phyloP scores from a whole-genome alignment of 2,329 filamentous ascomycete genomes.

The Diaporthe citrichinensis region DNA sequence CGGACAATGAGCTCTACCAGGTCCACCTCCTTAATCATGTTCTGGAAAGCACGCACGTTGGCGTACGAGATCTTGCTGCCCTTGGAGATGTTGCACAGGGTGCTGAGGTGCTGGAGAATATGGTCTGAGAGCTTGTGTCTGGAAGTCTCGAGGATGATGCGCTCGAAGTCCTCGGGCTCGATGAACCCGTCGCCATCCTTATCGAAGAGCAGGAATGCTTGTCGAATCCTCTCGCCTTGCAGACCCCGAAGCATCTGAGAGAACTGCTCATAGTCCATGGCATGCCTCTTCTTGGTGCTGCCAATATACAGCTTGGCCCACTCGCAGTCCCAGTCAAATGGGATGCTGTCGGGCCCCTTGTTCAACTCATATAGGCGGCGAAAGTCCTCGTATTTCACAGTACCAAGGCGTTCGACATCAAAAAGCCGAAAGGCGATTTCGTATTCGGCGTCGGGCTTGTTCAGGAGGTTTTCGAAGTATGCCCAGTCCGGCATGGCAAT shows the following conservation, averaged over 20 bases:
- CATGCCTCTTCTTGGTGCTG: slow-evolving; percentile 86
- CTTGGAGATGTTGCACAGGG: slow-evolving; percentile 93
- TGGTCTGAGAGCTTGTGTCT: slow-evolving; percentile 98
- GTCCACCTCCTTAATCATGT: slow-evolving; percentile 98
- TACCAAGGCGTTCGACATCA: slow-evolving; percentile 85
- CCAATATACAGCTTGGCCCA: slow-evolving; percentile 97
- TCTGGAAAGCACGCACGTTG: slow-evolving; percentile 97
- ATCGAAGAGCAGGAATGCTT: slow-evolving; percentile 94
- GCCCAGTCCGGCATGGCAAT: slow-evolving; percentile 89
- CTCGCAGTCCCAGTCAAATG: slow-evolving; percentile 97
- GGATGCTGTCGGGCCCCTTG: slow-evolving; percentile 86
- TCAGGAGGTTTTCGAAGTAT: slow-evolving; percentile 92
- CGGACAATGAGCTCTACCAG: slow-evolving; percentile 94
- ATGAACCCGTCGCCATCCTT: slow-evolving; percentile 95
- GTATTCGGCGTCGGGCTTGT: slow-evolving; percentile 97
- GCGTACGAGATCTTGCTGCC: slow-evolving; percentile 97
- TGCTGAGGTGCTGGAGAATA: slow-evolving; percentile 89
- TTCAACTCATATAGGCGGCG: slow-evolving; percentile 87
- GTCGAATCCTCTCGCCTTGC: slow-evolving; percentile 94
- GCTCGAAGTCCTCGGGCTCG: slow-evolving; percentile 94
- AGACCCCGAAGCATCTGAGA: slow-evolving; percentile 97
- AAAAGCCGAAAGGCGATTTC: slow-evolving; percentile 98
- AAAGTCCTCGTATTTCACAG: slow-evolving; percentile 92
- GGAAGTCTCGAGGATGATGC: slow-evolving; percentile 93
- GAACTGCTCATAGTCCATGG: slow-evolving; percentile 96